Evolutionary conservation across 257 asterid genomes (phyloP).

Genomic region (Gardenia jasminoides): DNA sequence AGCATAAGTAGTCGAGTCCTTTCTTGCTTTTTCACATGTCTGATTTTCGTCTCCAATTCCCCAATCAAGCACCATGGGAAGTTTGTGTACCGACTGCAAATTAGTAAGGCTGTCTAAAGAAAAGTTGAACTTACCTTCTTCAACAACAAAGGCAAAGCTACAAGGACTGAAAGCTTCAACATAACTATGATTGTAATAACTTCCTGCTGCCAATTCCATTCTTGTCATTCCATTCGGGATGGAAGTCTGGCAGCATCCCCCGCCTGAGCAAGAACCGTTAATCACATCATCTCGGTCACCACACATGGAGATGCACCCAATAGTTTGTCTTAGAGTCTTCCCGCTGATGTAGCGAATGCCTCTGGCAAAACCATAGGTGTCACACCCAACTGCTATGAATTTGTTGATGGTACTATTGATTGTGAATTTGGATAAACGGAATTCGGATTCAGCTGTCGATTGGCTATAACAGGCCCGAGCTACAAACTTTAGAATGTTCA

Average conservation of each 20-base stretch:
- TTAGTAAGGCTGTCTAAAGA: background rate
- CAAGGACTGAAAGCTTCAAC: conserved; percentile 4
- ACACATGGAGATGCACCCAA: conserved; percentile 37
- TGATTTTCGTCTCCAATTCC: conserved; percentile 17
- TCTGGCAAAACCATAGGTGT: conserved; percentile 10
- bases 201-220: background rate
- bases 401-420: conserved; percentile 26
- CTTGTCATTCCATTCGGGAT: conserved; percentile 14
- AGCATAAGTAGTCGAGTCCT: conserved; percentile 15
- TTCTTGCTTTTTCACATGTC: conserved; percentile 25
- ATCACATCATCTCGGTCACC: background rate
- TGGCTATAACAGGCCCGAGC: conserved; percentile 13
- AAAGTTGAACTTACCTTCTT: conserved; percentile 22
- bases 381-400: conserved; percentile 38
- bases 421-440: too few species aligned
- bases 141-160: conserved; percentile 28
- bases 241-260: conserved; percentile 37
- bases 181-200: accelerated
- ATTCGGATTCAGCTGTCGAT: too few species aligned
- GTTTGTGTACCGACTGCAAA: background rate
- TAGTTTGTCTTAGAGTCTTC: background rate
- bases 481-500: conserved; percentile 10
- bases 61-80: conserved; percentile 45
- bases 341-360: background rate
- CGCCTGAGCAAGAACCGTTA: conserved; percentile 18